Evolutionary conservation across 768 basidiomycete species (phyloP).

Genomic region (Porpolomopsis calyptriformis): DNA sequence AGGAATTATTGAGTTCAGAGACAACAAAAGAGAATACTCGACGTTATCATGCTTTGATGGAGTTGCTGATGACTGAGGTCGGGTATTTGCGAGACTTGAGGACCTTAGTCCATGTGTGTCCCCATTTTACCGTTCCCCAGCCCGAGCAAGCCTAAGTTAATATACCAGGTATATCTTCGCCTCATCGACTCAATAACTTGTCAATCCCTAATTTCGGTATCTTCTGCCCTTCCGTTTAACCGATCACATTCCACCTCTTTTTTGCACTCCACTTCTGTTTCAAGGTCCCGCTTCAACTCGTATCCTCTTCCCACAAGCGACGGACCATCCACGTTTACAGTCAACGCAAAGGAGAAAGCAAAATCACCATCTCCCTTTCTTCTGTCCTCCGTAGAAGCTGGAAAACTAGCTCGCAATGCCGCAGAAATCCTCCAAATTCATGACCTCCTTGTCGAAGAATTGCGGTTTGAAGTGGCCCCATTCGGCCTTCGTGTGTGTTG

Average conservation of each 20-base stretch:
- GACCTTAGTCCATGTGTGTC: conserved; percentile 58
- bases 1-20: conserved; percentile 16
- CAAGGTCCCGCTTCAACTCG: conserved; percentile 37
- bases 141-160: conserved; percentile 7
- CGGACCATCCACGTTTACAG: not conserved
- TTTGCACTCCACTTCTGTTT: conserved; percentile 29
- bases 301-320: conserved; percentile 11
- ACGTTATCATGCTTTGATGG: conserved; percentile 67
- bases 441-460: conserved; percentile 50
- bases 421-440: conserved; percentile 59
- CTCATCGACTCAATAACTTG: conserved; percentile 39
- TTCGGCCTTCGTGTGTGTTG: conserved; percentile 37
- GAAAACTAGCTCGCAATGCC: conserved; percentile 54
- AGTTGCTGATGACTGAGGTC: conserved; percentile 77
- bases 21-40: conserved; percentile 37
- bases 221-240: conserved; percentile 23
- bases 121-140: not conserved
- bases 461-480: conserved; percentile 38
- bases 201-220: conserved; percentile 15
- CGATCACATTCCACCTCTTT: conserved; percentile 18
- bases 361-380: conserved; percentile 35
- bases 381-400: conserved; percentile 49
- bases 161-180: conserved; percentile 52
- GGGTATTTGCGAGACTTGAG: conserved; percentile 74
- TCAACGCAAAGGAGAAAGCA: conserved; percentile 13